A percentile compares a stretch with the other conserved stretches of the same genome.
phyloP scores from a whole-genome alignment of 2,329 filamentous ascomycete genomes.

The Colletotrichum liriopes region DNA sequence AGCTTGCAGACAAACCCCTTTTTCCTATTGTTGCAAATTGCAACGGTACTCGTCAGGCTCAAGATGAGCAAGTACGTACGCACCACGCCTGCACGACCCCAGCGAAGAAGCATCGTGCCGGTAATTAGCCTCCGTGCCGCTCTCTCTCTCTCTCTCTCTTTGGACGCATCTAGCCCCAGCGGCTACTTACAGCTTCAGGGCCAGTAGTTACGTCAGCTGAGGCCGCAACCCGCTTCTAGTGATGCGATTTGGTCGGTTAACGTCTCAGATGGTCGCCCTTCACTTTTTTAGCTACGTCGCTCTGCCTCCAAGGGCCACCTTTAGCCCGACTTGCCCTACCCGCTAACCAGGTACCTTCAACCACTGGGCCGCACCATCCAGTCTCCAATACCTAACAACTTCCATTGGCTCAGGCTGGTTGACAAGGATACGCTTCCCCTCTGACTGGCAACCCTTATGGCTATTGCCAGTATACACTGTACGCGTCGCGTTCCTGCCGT shows the following conservation, averaged over 20 bases:
- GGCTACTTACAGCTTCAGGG: slow-evolving; percentile 27
- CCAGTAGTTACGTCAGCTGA: slow-evolving; percentile 33
- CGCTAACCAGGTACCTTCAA: slow-evolving; percentile 27
- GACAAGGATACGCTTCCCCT: slow-evolving; percentile 24
- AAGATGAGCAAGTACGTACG: not conserved
- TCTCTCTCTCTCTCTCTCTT: not conserved
- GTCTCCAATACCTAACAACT: not conserved
- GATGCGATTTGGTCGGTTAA: slow-evolving; percentile 35
- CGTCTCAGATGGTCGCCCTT: slow-evolving; percentile 23
- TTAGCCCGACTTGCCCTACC: slow-evolving; percentile 18
- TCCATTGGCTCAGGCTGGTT: slow-evolving; percentile 4
- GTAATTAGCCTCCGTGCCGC: slow-evolving; percentile 14
- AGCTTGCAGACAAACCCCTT: slow-evolving; percentile 33
- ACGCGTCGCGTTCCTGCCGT: not conserved
- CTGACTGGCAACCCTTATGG: not conserved
- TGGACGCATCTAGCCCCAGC: slow-evolving; percentile 26
- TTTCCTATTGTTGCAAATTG: not conserved
- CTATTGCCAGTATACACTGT: not conserved
- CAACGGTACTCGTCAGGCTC: slow-evolving; percentile 6
- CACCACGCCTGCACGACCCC: not conserved
- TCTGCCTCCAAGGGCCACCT: slow-evolving; percentile 10
- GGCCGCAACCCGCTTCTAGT: slow-evolving; percentile 12
- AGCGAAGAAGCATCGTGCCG: slow-evolving; percentile 23
- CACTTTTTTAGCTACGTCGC: slow-evolving; percentile 17
- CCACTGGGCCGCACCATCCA: slow-evolving; percentile 8